phyloP scores from a whole-genome alignment of 352 stramenopile species.

The Globisporangium acanthophoron region DNA sequence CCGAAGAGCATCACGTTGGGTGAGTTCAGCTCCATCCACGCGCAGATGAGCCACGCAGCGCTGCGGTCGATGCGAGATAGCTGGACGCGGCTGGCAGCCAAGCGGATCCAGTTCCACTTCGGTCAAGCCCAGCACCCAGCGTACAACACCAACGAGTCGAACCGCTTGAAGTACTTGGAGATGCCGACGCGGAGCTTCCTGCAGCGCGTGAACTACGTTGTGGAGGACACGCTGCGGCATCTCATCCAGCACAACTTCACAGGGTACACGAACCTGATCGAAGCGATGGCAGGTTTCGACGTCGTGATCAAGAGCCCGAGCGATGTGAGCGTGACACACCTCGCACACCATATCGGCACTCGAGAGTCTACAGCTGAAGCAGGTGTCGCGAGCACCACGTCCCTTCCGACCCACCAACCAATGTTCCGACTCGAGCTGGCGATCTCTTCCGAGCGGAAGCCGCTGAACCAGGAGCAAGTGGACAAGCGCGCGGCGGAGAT shows the following conservation, averaged over 20 bases:
- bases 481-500: conserved; percentile 51
- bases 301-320: conserved; percentile 44
- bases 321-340: conserved; percentile 28
- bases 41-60: conserved; percentile 62
- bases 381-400: background rate
- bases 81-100: conserved; percentile 66
- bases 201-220: conserved; percentile 79
- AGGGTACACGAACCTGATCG: conserved; percentile 61
- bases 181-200: conserved; percentile 53
- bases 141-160: conserved; percentile 65
- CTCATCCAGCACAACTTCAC: conserved; percentile 68
- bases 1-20: conserved; percentile 66
- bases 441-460: conserved; percentile 44
- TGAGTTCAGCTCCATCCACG: conserved; percentile 66
- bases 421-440: conserved; percentile 72
- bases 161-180: conserved; percentile 61
- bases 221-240: conserved; percentile 61
- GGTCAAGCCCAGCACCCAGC: conserved; percentile 34
- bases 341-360: background rate
- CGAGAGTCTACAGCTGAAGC: background rate
- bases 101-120: conserved; percentile 71
- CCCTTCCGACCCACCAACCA: conserved; percentile 37
- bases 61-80: conserved; percentile 75
- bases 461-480: conserved; percentile 55
- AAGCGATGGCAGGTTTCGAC: conserved; percentile 56